Evolutionary conservation across 176 grass and related monocot species (phyloP), one percentile per base, ranked within the genome.

Genomic region (Carex kokanica): DNA sequence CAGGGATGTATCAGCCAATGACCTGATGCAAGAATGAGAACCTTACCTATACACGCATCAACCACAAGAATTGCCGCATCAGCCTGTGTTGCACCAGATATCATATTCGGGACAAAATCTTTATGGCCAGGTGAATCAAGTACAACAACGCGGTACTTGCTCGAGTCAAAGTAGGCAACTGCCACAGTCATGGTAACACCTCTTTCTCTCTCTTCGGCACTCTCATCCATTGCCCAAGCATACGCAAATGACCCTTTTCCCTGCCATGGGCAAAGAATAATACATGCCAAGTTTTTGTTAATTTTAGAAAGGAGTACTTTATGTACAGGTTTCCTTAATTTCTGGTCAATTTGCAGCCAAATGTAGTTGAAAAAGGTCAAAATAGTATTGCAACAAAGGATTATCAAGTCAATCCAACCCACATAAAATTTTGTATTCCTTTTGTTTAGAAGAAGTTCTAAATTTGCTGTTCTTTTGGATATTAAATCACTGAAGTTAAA

Each of bases 221-320:
- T 98, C 89, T 95, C 95, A 88, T 98, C 95, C 92, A 98, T 93
- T 41, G 95, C 92, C 92, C 92, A 98, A 84, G 95, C 95, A 95
- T 87, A 94, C 84, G 92, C 95, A 95, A 98, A 98, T 60, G 92
- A 98, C 41, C 88, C 91, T 75, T 95, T 98, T 82, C 95, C 95
- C 92, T 93, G 83, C n/a, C 84, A 77, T 59, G 43, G 71, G 52
- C 7, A 43, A 68, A 81, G 25, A 74, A 58, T 60, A 83, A 17
- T 31, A 52, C 11, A 54, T 16, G 1, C 21, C 12, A 55, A 72
- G 40, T 45, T 72, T 72, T 47, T 45, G 17, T 45, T 45, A 72
- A 45, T 69, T 47, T 45, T 72, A 45, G 2, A 23, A 18, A 8
- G 16, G 31, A n/a, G 15, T 18, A 68, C 4, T 13, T 13, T 41